Base-by-base conservation (phyloP, 495 filamentous ascomycete species). In the Penicillium samsonianum region DNA sequence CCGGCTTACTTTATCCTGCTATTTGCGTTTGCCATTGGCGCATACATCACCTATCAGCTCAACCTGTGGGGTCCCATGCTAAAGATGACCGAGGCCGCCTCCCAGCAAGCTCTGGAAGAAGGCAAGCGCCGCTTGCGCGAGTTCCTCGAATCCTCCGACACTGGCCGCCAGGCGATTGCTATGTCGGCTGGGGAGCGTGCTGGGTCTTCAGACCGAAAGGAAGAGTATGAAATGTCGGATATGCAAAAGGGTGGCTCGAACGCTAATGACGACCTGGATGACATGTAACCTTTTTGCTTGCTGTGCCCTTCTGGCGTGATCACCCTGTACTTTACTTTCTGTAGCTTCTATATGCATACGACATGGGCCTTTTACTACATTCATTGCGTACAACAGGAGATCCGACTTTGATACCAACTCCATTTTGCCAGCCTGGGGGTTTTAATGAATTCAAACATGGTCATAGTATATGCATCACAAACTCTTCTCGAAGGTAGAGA, bases 61-160 rank as follows among this genome's bases (percentile, higher is more conserved):
- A 97, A 97, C 66, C 84, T 98, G 9, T 92, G 94, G 82, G 92
- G 94, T 2, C 95, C 94, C 1, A 98, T 98, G 78, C 74, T 92
- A 58, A 90, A 93, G 64, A 96, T 98, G 90, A 84, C 84, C 50
- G 90, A 94, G 64, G 94, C 94, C 17, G 95, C 95, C 16, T 84
- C 84, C 14, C 80, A 84, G 60, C 94, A 98, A 73, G 95, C 88
- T 1, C 54, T 96, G 16, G 90, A 93, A 53, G 89, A 97, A 60
- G 90, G 88, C 62, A 96, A 95, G 78, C 88, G 91, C 72, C 85
- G 86, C 57, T 81, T 97, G 49, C 82, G 92, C 22, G 90, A 95
- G 30, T 96, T 96, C 66, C 74, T 97, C 53, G 90, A 90, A 76
- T 83, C 80, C 41, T 87, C 86, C 11, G 89, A 95, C 59, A 88